phyloP scores from a whole-genome alignment of 108 stramenopile genomes.

The Epipyxis sp. region DNA sequence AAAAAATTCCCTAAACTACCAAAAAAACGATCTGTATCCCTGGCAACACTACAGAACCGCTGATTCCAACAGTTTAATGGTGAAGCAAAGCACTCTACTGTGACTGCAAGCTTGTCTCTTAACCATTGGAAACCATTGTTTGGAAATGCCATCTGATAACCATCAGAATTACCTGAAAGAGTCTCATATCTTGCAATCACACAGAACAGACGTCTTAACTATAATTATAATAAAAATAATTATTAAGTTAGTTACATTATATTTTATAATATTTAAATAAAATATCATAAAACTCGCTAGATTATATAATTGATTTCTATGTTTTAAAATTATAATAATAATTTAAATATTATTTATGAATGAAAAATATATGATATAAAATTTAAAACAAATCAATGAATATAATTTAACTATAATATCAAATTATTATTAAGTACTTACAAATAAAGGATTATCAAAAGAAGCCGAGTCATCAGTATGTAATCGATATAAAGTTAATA shows the following conservation, averaged over 20 bases:
- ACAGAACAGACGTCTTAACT: conserved; percentile 41
- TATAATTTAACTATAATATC: too few relatives aligned
- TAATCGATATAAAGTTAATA: neutral
- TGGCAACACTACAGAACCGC: neutral
- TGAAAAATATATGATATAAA: too few relatives aligned
- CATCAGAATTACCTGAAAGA: conserved; percentile 42
- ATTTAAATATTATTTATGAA: too few relatives aligned
- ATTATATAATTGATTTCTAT: too few relatives aligned
- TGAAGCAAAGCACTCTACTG: conserved; percentile 44
- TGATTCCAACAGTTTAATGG: conserved; percentile 34
- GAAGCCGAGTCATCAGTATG: neutral
- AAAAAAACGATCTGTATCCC: neutral
- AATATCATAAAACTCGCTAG: too few relatives aligned
- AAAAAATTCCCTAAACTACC: neutral
- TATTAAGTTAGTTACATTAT: too few relatives aligned
- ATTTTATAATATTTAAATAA: too few relatives aligned
- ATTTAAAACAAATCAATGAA: too few relatives aligned
- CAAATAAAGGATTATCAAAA: neutral
- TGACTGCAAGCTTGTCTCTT: conserved; percentile 31
- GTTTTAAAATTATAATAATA: too few relatives aligned
- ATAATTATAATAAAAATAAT: neutral
- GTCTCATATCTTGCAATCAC: conserved; percentile 42
- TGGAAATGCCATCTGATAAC: conserved; percentile 45
- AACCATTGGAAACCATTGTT: conserved; percentile 36
- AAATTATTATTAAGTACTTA: neutral